A percentile compares a stretch with the other conserved stretches of the same genome.
Evolutionary conservation across 2,329 filamentous ascomycete genomes (phyloP).

Genomic region (Trichoderma atrobrunneum): DNA sequence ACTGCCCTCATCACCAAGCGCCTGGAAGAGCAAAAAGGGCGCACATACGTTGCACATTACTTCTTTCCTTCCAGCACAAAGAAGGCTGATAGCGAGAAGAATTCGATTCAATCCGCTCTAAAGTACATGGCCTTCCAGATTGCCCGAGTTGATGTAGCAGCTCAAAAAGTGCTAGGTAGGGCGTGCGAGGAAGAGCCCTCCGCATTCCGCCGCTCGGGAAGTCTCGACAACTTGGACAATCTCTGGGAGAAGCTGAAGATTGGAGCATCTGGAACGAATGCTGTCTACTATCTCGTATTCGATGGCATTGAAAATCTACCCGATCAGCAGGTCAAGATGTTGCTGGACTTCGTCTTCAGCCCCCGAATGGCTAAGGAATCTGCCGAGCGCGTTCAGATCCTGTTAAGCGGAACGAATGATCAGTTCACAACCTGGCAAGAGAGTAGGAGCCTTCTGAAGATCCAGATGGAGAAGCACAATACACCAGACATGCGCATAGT

Average conservation of each 20-base stretch:
- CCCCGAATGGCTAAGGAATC: not conserved
- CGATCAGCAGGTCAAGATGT: not conserved
- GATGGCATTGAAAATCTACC: not conserved
- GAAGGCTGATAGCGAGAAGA: not conserved
- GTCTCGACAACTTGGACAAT: not conserved
- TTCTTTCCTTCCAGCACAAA: not conserved
- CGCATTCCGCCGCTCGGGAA: not conserved
- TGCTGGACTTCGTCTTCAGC: not conserved
- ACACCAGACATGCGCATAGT: not conserved
- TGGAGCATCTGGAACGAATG: not conserved
- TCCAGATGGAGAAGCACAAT: not conserved
- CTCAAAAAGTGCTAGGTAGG: not conserved
- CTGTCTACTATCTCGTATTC: not conserved
- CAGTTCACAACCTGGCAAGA: not conserved
- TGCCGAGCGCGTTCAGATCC: not conserved
- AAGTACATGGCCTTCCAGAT: conserved; percentile 4
- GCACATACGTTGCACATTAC: not conserved
- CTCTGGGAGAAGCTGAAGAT: not conserved
- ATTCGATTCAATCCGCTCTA: not conserved
- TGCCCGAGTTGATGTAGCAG: not conserved
- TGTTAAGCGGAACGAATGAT: not conserved
- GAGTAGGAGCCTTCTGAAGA: not conserved
- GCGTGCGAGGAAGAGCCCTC: not conserved
- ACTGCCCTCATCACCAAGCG: not conserved
- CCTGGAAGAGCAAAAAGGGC: conserved; percentile 1